These are phyloP conservation scores for Croton laevigatus DNA, from an alignment of 441 rosid genomes.

Conservation along the genomic window DNA sequence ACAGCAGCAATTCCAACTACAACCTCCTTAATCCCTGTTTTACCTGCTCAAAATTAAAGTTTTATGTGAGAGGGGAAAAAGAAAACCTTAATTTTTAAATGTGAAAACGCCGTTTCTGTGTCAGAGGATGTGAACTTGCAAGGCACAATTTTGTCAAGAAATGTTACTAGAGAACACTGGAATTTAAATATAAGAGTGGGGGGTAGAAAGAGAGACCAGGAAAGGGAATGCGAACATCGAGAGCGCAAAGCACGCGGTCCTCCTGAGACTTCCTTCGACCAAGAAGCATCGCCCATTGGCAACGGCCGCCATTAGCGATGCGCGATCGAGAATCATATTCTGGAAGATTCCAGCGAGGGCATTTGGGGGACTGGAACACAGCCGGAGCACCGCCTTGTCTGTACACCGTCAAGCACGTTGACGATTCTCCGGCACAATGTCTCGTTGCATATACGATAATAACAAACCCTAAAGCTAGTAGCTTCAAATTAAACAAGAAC, in stretches of 20 bases:
- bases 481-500: conserved; percentile 3
- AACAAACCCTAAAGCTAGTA: conserved; percentile 25
- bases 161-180: background rate
- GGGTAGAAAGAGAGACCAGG: conserved; percentile 42
- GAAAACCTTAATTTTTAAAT: background rate
- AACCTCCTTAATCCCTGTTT: conserved; percentile 63
- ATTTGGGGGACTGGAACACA: conserved; percentile 78
- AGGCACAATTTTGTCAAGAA: background rate
- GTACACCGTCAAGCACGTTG: conserved; percentile 78
- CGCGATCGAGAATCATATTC: conserved; percentile 38
- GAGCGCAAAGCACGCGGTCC: conserved; percentile 82
- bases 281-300: conserved; percentile 67
- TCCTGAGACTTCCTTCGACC: conserved; percentile 82
- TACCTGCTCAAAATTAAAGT: conserved; percentile 43
- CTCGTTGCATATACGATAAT: conserved; percentile 13
- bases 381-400: conserved; percentile 94
- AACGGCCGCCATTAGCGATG: conserved; percentile 34
- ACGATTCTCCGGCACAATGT: conserved; percentile 53
- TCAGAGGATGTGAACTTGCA: background rate
- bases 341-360: conserved; percentile 86
- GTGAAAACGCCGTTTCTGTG: background rate
- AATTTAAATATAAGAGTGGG: background rate
- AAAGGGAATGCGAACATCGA: conserved; percentile 76
- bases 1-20: conserved; percentile 74
- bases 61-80: conserved; percentile 16